Evolutionary conservation across 768 basidiomycete species (phyloP).

Genomic region (Neoboletus brunneissimus): DNA sequence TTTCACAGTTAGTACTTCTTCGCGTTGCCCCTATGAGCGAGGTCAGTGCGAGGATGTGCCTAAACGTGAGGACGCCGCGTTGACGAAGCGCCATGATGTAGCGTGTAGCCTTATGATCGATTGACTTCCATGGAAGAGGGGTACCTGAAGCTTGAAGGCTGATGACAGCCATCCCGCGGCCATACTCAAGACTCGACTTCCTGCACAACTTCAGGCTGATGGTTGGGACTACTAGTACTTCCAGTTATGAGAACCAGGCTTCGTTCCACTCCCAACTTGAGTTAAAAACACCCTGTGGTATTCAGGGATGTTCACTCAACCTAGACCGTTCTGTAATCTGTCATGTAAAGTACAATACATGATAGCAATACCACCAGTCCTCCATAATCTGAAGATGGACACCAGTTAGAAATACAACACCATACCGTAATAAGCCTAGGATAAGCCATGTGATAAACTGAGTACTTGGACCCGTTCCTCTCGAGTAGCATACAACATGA

Average conservation of each 20-base stretch:
- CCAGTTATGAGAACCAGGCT: not conserved
- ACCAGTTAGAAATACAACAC: not conserved
- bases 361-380: not conserved
- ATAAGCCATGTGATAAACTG: slow-evolving; percentile 30
- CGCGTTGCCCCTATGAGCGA: too few relatives aligned
- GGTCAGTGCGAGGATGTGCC: not conserved
- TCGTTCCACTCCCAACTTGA: not conserved
- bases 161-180: too few relatives aligned
- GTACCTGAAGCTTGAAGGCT: too few relatives aligned
- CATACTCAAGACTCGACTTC: not conserved
- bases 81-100: too few relatives aligned
- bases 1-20: too few relatives aligned
- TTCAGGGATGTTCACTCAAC: not conserved
- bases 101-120: not conserved
- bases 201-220: not conserved
- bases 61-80: too few relatives aligned
- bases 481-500: slow-evolving; percentile 63
- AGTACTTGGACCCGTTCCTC: slow-evolving; percentile 71
- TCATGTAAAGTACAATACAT: not conserved
- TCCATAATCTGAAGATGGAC: not conserved
- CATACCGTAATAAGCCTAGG: not conserved
- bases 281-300: not conserved
- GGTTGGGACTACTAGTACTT: not conserved
- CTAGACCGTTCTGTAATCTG: not conserved
- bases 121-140: not conserved